A percentile compares a stretch with the other conserved stretches of the same genome.
Conservation (phyloP, 257 asterid genomes). For the Salvia miltiorrhiza region DNA sequence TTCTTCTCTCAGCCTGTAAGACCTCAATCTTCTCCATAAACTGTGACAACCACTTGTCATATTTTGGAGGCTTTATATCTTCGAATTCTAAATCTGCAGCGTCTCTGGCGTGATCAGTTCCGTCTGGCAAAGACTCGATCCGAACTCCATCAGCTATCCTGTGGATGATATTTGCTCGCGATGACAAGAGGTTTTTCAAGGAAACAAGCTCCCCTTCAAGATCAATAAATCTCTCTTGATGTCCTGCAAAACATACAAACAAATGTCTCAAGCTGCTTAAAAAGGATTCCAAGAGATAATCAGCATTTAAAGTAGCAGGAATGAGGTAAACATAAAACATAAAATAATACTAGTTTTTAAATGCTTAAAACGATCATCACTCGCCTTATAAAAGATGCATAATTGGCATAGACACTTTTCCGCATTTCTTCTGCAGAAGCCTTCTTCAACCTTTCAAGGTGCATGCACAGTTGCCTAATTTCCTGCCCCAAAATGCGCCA, state of each 20-base stretch:
- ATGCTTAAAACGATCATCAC: not conserved
- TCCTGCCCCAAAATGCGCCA: conserved; percentile 45
- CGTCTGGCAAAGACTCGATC: conserved; percentile 48
- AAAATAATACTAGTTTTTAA: not conserved
- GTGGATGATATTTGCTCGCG: conserved; percentile 68
- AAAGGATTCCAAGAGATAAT: not conserved
- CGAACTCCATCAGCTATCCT: conserved; percentile 70
- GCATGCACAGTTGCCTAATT: conserved; percentile 68
- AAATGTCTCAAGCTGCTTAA: not conserved
- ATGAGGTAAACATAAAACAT: not conserved
- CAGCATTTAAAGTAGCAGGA: not conserved
- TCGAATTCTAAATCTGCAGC: conserved; percentile 33
- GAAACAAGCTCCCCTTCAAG: conserved; percentile 93
- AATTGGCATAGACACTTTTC: conserved; percentile 85
- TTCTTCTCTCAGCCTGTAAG: conserved; percentile 71
- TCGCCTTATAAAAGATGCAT: conserved; percentile 83
- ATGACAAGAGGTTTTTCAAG: conserved; percentile 62
- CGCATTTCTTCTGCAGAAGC: conserved; percentile 98
- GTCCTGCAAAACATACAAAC: conserved; percentile 49
- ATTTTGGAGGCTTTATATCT: conserved; percentile 39
- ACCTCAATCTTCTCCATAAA: conserved; percentile 67
- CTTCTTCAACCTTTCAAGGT: conserved; percentile 74
- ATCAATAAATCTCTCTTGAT: conserved; percentile 81
- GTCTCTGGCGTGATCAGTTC: conserved; percentile 33
- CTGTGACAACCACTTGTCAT: conserved; percentile 62